Evolutionary conservation across 2,329 filamentous ascomycete species (phyloP).

Genomic region (Annulohypoxylon truncatum): DNA sequence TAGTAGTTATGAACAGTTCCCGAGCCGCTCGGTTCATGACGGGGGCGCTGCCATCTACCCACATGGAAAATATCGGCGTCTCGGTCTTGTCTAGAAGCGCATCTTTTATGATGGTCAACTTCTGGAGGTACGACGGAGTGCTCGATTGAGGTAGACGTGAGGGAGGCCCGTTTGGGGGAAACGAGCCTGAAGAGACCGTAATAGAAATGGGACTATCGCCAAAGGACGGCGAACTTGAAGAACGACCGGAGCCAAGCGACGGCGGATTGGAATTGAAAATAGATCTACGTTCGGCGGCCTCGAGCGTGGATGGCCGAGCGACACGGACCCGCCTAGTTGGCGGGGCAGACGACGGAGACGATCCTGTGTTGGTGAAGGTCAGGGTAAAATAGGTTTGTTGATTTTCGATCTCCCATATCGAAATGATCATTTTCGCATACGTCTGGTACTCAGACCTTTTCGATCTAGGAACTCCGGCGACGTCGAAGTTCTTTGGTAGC

Average conservation of each 20-base stretch:
- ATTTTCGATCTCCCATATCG: slow-evolving; percentile 76
- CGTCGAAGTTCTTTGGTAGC: slow-evolving; percentile 60
- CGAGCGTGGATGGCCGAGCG: slow-evolving; percentile 55
- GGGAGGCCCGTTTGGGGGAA: slow-evolving; percentile 76
- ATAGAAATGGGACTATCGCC: slow-evolving; percentile 63
- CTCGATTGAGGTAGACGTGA: slow-evolving; percentile 64
- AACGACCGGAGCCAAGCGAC: slow-evolving; percentile 61
- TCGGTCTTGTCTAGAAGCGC: slow-evolving; percentile 79
- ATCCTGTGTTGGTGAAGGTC: slow-evolving; percentile 75
- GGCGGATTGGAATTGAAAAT: slow-evolving; percentile 59
- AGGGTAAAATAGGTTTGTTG: slow-evolving; percentile 77
- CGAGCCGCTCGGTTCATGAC: slow-evolving; percentile 77
- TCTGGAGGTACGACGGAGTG: slow-evolving; percentile 75
- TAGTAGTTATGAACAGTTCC: slow-evolving; percentile 60
- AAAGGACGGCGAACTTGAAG: slow-evolving; percentile 60
- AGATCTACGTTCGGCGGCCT: slow-evolving; percentile 60
- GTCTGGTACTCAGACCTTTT: slow-evolving; percentile 57
- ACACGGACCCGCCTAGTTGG: slow-evolving; percentile 53
- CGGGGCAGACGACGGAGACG: slow-evolving; percentile 50
- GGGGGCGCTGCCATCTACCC: slow-evolving; percentile 80
- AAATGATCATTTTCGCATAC: slow-evolving; percentile 80
- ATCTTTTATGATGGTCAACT: slow-evolving; percentile 80
- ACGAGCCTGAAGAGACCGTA: slow-evolving; percentile 67
- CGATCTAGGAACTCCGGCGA: slow-evolving; percentile 53
- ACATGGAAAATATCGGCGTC: slow-evolving; percentile 81